Base-by-base conservation (phyloP, 305 asterid species). In the Fraxinus nigra region DNA sequence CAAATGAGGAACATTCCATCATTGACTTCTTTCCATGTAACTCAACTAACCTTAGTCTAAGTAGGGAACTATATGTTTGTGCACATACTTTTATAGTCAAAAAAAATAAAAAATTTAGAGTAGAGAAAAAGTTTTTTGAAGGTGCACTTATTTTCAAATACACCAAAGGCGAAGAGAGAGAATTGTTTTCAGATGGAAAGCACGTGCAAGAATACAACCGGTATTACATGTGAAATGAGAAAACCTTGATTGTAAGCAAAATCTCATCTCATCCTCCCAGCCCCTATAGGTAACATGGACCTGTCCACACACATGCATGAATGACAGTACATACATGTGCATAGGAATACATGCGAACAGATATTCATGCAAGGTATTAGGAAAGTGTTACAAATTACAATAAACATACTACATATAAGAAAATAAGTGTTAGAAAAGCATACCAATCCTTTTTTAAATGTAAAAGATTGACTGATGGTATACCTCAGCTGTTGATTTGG, bases 401-500 rank as follows among this genome's bases (percentile, higher is more conserved):
- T 51, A 51, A 51, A 51, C 63, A 16, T 16, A 16, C 63, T 16
- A 16, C 61, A 51, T 51, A 51, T 14, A 51, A 51, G 61, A 51
- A 51, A 51, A 51, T 51, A 16, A 14, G 22, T 4, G 20, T 51
- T 4, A 51, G 61, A 51, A 51, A 40, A 40, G 48, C 48, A 40
- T 51, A 16, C 63, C 22, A 51, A n/a, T 16, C 63, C 20, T 51
- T 7, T 51, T 51, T 51, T 51, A 70, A 79, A 4, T 72, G 79
- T 34, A 80, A 16, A 70, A 8, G 26, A 77, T 34, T 20, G 54
- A 61, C 20, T 69, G 78, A 83, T 33, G 5, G 81, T 85, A 76
- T 84, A 94, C 98, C 98, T 91, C 89, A 73, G 84, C 46, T 77
- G 77, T 79, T 75, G 84, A 67, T 78, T 84, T 81, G 73, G 92